Percentiles rank a stretch among this genome's conserved stretches.
phyloP scores from a whole-genome alignment of 2,329 filamentous ascomycete species.

The Coniella lustricola region DNA sequence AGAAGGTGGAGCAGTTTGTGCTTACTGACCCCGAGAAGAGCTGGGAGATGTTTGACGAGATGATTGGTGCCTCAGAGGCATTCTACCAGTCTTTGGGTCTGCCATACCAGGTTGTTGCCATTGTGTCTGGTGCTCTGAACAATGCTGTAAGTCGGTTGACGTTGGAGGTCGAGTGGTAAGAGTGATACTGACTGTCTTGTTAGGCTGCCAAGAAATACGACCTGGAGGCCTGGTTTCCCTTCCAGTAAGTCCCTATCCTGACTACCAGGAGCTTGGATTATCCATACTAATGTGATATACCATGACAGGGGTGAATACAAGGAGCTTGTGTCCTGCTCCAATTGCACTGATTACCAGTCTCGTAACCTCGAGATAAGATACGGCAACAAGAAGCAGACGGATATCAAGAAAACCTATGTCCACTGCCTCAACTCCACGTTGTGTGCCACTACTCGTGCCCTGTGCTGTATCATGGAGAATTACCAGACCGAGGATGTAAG shows the following conservation, averaged over 20 bases:
- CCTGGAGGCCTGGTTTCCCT: constrained; percentile 93
- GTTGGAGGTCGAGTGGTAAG: constrained; percentile 23
- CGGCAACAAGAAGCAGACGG: constrained; percentile 78
- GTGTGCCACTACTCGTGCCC: constrained; percentile 74
- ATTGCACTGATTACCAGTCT: constrained; percentile 97
- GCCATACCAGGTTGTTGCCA: constrained; percentile 86
- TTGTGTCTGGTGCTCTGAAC: constrained; percentile 93
- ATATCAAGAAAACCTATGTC: constrained; percentile 85
- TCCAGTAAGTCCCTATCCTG: constrained; percentile 54
- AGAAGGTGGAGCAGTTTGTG: constrained; percentile 36
- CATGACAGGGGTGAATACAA: constrained; percentile 74
- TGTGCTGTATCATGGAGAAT: constrained; percentile 95
- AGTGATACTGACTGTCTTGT: constrained; percentile 22
- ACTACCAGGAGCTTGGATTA: background rate
- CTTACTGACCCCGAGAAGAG: constrained; percentile 44
- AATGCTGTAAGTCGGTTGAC: constrained; percentile 44
- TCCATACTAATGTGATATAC: background rate
- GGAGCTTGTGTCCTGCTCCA: constrained; percentile 94
- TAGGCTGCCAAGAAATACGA: constrained; percentile 79
- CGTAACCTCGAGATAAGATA: constrained; percentile 89
- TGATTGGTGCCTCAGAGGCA: constrained; percentile 86
- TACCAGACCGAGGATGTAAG: constrained; percentile 82
- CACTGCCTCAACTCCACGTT: constrained; percentile 69
- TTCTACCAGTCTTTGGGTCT: constrained; percentile 89
- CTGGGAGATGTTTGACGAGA: constrained; percentile 88